A percentile compares a stretch with the other conserved stretches of the same genome.
phyloP scores from a whole-genome alignment of 192 early-diverging fungal species.

The Coemansia sp. region DNA sequence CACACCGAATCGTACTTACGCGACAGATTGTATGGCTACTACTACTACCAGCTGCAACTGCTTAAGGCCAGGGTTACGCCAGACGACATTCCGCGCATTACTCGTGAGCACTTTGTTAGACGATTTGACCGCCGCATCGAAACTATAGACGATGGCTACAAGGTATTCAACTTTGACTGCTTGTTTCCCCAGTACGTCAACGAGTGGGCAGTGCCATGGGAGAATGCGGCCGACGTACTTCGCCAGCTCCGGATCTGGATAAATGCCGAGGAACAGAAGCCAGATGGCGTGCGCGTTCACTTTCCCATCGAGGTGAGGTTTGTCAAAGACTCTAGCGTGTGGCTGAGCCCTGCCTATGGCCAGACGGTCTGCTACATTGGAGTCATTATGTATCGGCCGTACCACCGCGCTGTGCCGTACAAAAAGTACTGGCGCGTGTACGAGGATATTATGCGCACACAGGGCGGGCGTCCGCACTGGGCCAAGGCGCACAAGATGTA shows the following conservation, averaged over 20 bases:
- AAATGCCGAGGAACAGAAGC: slow-evolving; percentile 18
- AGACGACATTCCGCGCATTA: slow-evolving; percentile 14
- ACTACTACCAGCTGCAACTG: slow-evolving; percentile 33
- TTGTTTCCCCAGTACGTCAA: slow-evolving; percentile 69
- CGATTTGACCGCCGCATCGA: slow-evolving; percentile 52
- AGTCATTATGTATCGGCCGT: slow-evolving; percentile 74
- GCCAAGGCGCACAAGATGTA: slow-evolving; percentile 69
- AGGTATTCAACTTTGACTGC: slow-evolving; percentile 71
- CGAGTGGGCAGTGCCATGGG: slow-evolving; percentile 65
- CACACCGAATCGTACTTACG: slow-evolving; percentile 20
- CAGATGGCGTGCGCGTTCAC: slow-evolving; percentile 59
- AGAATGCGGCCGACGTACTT: neutral
- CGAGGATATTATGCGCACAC: slow-evolving; percentile 69
- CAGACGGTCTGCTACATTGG: slow-evolving; percentile 72
- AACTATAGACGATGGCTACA: slow-evolving; percentile 51
- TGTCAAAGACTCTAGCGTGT: slow-evolving; percentile 53
- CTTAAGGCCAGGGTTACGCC: slow-evolving; percentile 34
- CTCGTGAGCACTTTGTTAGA: slow-evolving; percentile 58
- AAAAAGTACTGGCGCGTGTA: slow-evolving; percentile 68
- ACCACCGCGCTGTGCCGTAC: slow-evolving; percentile 64
- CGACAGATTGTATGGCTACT: slow-evolving; percentile 13
- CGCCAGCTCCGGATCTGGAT: neutral
- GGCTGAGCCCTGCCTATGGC: slow-evolving; percentile 68
- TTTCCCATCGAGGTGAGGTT: slow-evolving; percentile 75
- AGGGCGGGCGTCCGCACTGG: slow-evolving; percentile 72